These are phyloP conservation scores for Lepidium africanum DNA, from an alignment of 345 rosid genomes.

Conservation along the genomic window DNA sequence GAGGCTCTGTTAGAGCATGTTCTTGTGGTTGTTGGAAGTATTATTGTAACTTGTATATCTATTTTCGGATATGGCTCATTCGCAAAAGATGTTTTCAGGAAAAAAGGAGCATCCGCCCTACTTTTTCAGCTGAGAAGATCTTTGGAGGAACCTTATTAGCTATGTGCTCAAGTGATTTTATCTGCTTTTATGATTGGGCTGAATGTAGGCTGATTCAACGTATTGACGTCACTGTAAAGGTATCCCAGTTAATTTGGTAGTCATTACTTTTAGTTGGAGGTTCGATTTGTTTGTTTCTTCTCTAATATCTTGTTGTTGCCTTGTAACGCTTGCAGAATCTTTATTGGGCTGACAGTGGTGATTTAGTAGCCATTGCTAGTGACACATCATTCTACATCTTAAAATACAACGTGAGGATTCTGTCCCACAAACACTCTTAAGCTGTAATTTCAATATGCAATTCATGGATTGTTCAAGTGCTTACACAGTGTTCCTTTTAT, in stretches of 20 bases:
- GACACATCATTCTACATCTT: slow-evolving; percentile 95
- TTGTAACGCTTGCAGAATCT: slow-evolving; percentile 54
- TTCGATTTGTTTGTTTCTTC: slow-evolving; percentile 7
- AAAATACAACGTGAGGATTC: slow-evolving; percentile 70
- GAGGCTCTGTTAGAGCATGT: not conserved
- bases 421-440: not conserved
- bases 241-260: slow-evolving; percentile 23
- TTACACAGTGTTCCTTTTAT: slow-evolving; percentile 15
- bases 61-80: slow-evolving; percentile 7
- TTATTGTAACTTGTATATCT: not conserved
- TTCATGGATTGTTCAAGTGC: slow-evolving; percentile 2
- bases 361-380: slow-evolving; percentile 93
- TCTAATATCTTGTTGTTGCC: slow-evolving; percentile 9
- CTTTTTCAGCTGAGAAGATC: slow-evolving; percentile 89
- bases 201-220: slow-evolving; percentile 96
- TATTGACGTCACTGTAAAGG: slow-evolving; percentile 96
- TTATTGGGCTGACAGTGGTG: slow-evolving; percentile 99
- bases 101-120: slow-evolving; percentile 80
- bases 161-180: slow-evolving; percentile 96
- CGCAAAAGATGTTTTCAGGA: slow-evolving; percentile 51
- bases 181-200: slow-evolving; percentile 99
- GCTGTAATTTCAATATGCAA: not conserved
- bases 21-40: not conserved
- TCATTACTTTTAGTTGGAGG: not conserved
- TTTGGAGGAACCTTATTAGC: slow-evolving; percentile 91